phyloP scores from a whole-genome alignment of 176 grass and related monocot genomes.

The Avena atlantica region DNA sequence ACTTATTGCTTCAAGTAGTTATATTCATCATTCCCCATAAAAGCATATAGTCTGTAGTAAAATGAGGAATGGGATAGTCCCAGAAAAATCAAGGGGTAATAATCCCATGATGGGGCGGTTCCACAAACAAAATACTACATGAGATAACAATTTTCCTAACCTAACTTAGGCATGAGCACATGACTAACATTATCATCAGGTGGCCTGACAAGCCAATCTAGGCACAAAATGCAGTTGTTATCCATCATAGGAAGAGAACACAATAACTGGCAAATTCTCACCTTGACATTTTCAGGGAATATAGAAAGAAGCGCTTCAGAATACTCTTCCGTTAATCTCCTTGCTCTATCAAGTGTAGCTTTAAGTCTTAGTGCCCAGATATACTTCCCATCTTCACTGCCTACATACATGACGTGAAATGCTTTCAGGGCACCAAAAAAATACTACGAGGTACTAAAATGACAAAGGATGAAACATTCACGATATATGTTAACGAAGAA shows the following conservation, averaged over 20 bases:
- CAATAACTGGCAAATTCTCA: constrained; percentile 27
- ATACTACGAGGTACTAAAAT: not conserved
- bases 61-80: not conserved
- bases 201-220: not conserved
- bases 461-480: not conserved
- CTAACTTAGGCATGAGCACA: not conserved
- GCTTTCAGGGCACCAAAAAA: constrained; percentile 27
- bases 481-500: constrained; percentile 27
- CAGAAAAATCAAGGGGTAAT: not conserved
- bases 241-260: not conserved
- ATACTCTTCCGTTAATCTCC: constrained; percentile 92
- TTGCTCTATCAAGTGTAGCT: constrained; percentile 88
- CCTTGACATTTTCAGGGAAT: constrained; percentile 93
- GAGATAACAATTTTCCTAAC: not conserved
- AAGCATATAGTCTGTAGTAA: constrained; percentile 5
- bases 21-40: not conserved
- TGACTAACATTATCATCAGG: constrained; percentile 25
- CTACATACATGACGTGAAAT: constrained; percentile 55
- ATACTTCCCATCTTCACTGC: constrained; percentile 81
- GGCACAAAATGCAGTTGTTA: constrained; percentile 9
- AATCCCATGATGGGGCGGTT: not conserved
- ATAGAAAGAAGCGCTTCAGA: constrained; percentile 90
- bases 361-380: constrained; percentile 94
- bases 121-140: not conserved
- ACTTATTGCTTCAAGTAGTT: not conserved